phyloP scores from a whole-genome alignment of 176 grass and related monocot species.

The Canna indica region DNA sequence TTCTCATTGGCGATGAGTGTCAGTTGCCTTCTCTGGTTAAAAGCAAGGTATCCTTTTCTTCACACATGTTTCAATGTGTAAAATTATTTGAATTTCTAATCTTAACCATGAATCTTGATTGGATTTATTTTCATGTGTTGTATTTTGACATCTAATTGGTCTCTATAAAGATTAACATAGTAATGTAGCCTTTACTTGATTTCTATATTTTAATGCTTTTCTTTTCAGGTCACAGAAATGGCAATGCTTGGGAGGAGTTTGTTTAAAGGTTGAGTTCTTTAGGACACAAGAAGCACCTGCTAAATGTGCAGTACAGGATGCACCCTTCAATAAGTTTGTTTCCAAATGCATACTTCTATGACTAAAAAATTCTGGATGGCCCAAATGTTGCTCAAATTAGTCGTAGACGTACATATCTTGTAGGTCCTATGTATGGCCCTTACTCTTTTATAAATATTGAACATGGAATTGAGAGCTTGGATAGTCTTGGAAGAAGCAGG shows the following conservation, averaged over 20 bases:
- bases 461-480: slow-evolving; percentile 66
- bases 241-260: slow-evolving; percentile 72
- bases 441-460: no score
- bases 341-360: slow-evolving; percentile 64
- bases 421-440: no score
- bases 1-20: slow-evolving; percentile 79
- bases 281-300: no score
- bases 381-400: slow-evolving; percentile 39
- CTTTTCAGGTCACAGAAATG: slow-evolving; percentile 60
- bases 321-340: slow-evolving; percentile 70
- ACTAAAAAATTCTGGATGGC: slow-evolving; percentile 33
- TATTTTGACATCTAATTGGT: no score
- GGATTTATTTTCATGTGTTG: no score
- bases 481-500: slow-evolving; percentile 47
- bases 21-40: slow-evolving; percentile 63
- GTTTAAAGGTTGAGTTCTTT: slow-evolving; percentile 62
- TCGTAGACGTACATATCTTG: slow-evolving; percentile 32
- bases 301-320: no score
- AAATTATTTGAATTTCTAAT: no score
- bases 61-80: no score
- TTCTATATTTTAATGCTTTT: no score
- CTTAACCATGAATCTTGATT: no score
- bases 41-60: slow-evolving; percentile 46
- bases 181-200: no score
- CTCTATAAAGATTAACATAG: no score